Percentiles rank a stretch among this genome's conserved stretches.
These are phyloP conservation scores for Solanum acaule DNA, from an alignment of 257 asterid species.

Conservation along the genomic window DNA sequence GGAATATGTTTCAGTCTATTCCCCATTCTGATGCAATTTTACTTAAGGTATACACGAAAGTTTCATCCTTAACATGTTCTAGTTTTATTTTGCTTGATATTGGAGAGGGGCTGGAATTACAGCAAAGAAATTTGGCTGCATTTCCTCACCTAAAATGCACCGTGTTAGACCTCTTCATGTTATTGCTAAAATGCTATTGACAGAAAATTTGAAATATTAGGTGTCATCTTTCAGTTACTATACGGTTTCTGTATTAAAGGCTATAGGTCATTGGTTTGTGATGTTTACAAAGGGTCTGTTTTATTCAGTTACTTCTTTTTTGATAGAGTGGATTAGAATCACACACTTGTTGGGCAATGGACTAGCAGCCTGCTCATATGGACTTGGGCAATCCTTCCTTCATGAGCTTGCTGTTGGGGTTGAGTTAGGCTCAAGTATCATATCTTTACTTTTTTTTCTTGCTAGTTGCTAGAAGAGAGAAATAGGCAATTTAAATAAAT, in stretches of 20 bases:
- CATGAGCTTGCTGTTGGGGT: no score
- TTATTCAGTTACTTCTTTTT: no score
- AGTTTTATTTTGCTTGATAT: no score
- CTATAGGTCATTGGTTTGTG: not conserved
- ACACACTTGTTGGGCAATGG: no score
- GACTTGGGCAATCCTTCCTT: no score
- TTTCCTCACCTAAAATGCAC: conserved; percentile 7
- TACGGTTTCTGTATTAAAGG: not conserved
- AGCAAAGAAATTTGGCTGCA: not conserved
- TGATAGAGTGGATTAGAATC: no score
- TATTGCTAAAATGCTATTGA: not conserved
- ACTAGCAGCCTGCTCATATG: no score
- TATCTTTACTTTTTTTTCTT: not conserved
- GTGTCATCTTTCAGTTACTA: conserved; percentile 6
- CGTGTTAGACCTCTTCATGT: conserved; percentile 9
- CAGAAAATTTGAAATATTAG: conserved; percentile 1
- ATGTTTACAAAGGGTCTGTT: no score
- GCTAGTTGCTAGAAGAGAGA: not conserved
- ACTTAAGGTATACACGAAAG: not conserved
- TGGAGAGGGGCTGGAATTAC: not conserved
- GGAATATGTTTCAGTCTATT: conserved; percentile 9
- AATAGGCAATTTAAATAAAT: not conserved
- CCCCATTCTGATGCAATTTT: conserved; percentile 8
- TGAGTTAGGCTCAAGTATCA: no score
- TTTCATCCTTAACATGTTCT: not conserved